Conservation (phyloP, 169 alveolate genomes). For the Theileria orientalis region DNA sequence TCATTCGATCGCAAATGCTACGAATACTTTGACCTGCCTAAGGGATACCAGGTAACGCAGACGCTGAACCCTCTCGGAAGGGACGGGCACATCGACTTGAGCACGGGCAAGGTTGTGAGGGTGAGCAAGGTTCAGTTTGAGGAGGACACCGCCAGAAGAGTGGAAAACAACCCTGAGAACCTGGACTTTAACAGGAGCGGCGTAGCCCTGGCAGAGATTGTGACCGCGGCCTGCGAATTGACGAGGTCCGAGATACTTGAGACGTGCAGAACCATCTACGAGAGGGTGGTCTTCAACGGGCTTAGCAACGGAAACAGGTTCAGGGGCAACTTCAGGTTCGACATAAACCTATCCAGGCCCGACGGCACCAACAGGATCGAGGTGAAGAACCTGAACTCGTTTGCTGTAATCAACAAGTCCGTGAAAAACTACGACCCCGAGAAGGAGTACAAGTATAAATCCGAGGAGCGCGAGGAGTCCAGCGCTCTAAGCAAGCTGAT, state of each 20-base stretch:
- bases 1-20: conserved; percentile 73
- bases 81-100: conserved; percentile 59
- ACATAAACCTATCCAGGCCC: conserved; percentile 70
- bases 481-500: background rate
- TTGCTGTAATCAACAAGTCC: conserved; percentile 57
- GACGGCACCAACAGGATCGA: conserved; percentile 51
- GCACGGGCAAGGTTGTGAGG: conserved; percentile 48
- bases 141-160: conserved; percentile 75
- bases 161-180: conserved; percentile 13
- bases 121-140: conserved; percentile 68
- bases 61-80: conserved; percentile 67
- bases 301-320: conserved; percentile 71
- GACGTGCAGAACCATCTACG: conserved; percentile 59
- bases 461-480: background rate
- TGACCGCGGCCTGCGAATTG: conserved; percentile 64
- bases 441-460: background rate
- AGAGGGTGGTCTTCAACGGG: conserved; percentile 43
- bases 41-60: conserved; percentile 76
- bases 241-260: conserved; percentile 67
- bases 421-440: conserved; percentile 15
- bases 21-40: conserved; percentile 76
- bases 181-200: conserved; percentile 79
- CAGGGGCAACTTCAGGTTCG: conserved; percentile 74
- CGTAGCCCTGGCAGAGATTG: conserved; percentile 71
- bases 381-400: conserved; percentile 73